A percentile compares a stretch with the other conserved stretches of the same genome.
Conservation (phyloP, 495 filamentous ascomycete genomes). For the Xylaria sp. region DNA sequence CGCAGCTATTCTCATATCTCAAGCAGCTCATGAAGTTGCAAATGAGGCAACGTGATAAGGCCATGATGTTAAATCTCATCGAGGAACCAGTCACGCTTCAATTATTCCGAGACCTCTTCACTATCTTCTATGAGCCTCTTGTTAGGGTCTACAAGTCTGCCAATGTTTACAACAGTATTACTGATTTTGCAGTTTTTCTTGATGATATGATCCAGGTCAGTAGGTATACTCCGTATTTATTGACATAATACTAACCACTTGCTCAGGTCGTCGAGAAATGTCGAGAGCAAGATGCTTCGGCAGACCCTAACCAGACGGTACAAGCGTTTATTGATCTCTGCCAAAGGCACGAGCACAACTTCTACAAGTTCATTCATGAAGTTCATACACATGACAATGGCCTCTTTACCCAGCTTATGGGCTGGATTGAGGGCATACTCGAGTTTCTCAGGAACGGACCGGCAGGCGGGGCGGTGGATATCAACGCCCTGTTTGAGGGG, state of each 20-base stretch:
- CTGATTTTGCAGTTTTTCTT: constrained; percentile 90
- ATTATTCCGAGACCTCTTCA: constrained; percentile 94
- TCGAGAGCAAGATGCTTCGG: constrained; percentile 88
- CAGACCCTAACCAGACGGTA: constrained; percentile 98
- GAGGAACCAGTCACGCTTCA: constrained; percentile 94
- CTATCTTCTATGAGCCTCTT: constrained; percentile 97
- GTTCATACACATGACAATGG: constrained; percentile 98
- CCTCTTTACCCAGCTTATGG: constrained; percentile 93
- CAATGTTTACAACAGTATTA: constrained; percentile 96
- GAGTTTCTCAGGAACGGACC: constrained; percentile 91
- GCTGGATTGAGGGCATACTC: constrained; percentile 96
- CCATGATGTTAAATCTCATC: constrained; percentile 94
- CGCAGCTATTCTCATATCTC: constrained; percentile 88
- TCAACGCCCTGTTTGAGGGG: constrained; percentile 89
- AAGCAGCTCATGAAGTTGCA: constrained; percentile 95
- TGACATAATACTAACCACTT: constrained; percentile 27
- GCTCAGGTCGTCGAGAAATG: constrained; percentile 78
- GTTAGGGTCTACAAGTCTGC: constrained; percentile 98
- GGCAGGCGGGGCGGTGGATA: constrained; percentile 77
- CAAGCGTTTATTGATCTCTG: constrained; percentile 98
- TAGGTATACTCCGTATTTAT: neutral
- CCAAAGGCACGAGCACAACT: constrained; percentile 91
- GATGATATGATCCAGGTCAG: constrained; percentile 81
- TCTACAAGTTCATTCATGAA: constrained; percentile 99
- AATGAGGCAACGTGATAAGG: constrained; percentile 90